phyloP scores from a whole-genome alignment of 2,329 filamentous ascomycete species.

The Diaporthe sp. region DNA sequence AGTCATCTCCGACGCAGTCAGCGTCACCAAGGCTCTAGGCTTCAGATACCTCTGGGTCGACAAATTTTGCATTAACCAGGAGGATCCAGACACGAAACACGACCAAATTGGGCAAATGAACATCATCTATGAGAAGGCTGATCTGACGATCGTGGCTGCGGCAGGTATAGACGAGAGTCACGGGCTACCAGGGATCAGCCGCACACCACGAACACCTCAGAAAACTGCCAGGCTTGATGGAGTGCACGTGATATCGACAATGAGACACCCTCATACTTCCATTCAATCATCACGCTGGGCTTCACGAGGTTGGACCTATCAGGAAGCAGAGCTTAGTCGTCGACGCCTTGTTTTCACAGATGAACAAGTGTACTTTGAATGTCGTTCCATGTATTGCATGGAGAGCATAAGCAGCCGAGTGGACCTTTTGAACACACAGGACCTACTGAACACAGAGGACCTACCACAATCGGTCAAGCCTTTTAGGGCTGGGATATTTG shows the following conservation, averaged over 20 bases:
- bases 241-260: background rate
- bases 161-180: background rate
- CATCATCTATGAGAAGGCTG: conserved; percentile 43
- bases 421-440: background rate
- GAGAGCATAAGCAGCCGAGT: background rate
- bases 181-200: background rate
- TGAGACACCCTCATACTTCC: background rate
- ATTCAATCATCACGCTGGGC: background rate
- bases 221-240: background rate
- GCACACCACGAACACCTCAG: background rate
- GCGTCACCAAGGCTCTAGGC: conserved; percentile 47
- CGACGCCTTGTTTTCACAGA: background rate
- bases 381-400: background rate
- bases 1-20: background rate
- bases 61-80: conserved; percentile 45
- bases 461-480: no score
- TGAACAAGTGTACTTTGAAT: background rate
- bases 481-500: background rate
- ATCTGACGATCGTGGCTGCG: conserved; percentile 44
- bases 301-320: background rate
- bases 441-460: no score
- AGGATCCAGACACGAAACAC: conserved; percentile 43
- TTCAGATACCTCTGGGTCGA: conserved; percentile 48
- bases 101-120: conserved; percentile 46
- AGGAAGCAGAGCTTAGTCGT: background rate